Percentiles rank a stretch among this genome's conserved stretches.
Conservation (phyloP, 805 yeast genomes). For the Hanseniaspora jakobsenii region DNA sequence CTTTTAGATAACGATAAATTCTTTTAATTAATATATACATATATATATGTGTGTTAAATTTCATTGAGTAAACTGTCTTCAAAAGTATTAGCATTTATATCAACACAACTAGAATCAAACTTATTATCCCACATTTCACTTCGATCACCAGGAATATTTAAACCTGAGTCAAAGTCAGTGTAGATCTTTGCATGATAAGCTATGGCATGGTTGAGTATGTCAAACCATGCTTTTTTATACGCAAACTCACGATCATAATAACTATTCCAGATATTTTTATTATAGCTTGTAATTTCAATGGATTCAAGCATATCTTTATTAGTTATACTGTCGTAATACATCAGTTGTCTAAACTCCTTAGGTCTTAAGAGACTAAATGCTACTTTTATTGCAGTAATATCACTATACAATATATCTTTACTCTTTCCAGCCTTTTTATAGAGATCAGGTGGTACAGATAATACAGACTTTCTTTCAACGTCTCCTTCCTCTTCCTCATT, state of each 20-base stretch:
- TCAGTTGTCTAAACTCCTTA: slow-evolving; percentile 5
- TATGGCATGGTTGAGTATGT: neutral
- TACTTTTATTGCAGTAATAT: neutral
- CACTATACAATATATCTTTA: slow-evolving; percentile 4
- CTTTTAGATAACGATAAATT: too few species aligned
- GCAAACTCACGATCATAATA: neutral
- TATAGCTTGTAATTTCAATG: too few species aligned
- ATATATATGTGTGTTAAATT: too few species aligned
- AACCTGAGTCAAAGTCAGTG: neutral
- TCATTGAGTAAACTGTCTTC: too few species aligned
- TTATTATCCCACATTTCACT: neutral
- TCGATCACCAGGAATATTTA: neutral
- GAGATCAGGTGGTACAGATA: too few species aligned
- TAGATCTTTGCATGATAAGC: neutral
- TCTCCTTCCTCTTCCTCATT: too few species aligned
- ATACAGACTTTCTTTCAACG: too few species aligned
- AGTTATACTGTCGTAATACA: neutral
- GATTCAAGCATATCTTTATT: neutral
- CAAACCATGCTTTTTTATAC: neutral
- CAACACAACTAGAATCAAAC: too few species aligned
- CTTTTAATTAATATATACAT: too few species aligned
- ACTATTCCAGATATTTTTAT: neutral
- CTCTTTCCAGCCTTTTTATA: too few species aligned
- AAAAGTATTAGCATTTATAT: too few species aligned
- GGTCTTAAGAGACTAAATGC: neutral